Conservation (phyloP, 768 basidiomycete genomes). For the Leccinum broughii region DNA sequence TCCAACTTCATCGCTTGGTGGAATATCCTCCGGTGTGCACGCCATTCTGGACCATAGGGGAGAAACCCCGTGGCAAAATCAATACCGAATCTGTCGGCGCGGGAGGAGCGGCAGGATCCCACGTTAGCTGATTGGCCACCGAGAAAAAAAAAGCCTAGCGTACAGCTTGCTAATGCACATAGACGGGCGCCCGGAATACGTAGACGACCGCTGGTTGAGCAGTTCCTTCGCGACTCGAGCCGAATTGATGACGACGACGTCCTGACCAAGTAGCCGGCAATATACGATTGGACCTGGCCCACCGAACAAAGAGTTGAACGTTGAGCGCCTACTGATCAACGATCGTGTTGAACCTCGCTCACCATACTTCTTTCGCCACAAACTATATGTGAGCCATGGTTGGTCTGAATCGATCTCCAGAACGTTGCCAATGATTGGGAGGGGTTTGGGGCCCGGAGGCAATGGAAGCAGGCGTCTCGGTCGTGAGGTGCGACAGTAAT, state of each 20-base stretch:
- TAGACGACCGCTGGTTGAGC: conserved; percentile 32
- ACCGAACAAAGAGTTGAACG: background rate
- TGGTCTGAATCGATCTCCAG: conserved; percentile 23
- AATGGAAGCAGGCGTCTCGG: conserved; percentile 11
- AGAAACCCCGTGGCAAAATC: conserved; percentile 33
- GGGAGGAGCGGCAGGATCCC: background rate
- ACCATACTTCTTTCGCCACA: conserved; percentile 32
- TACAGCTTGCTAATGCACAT: conserved; percentile 25
- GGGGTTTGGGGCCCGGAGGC: conserved; percentile 26
- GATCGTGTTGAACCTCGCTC: background rate
- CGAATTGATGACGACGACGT: conserved; percentile 30
- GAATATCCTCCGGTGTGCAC: conserved; percentile 30
- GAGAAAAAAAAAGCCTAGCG: background rate
- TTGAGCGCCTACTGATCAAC: background rate
- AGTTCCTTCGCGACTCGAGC: conserved; percentile 26
- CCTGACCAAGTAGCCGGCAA: conserved; percentile 27
- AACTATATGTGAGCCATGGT: conserved; percentile 31
- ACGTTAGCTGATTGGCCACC: background rate
- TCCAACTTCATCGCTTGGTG: conserved; percentile 30
- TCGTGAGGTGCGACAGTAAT: conserved; percentile 8
- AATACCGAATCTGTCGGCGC: conserved; percentile 26
- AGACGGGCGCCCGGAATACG: conserved; percentile 31
- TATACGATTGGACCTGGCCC: conserved; percentile 30
- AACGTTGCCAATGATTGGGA: conserved; percentile 28
- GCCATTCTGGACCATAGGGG: conserved; percentile 29